Conservation (phyloP, 192 early-diverging fungal species). For the Diversispora epigaea region DNA sequence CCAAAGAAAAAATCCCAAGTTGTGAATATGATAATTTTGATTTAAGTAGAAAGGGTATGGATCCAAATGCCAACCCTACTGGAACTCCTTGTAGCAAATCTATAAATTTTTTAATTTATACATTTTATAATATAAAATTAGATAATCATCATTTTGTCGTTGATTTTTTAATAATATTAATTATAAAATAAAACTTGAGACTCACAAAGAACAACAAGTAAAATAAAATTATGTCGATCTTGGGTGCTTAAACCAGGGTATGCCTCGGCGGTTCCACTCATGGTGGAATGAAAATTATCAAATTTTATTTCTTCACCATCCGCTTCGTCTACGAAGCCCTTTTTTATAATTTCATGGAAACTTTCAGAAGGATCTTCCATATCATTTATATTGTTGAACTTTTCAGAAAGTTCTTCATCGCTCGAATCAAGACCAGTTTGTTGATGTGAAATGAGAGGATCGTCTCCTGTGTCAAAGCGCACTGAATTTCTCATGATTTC, state of each 20-base stretch:
- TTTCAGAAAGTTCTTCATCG: background rate
- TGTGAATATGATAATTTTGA: conserved; percentile 88
- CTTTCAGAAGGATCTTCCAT: background rate
- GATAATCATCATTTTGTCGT: background rate
- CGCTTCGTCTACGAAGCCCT: background rate
- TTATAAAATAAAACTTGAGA: background rate
- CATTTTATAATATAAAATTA: background rate
- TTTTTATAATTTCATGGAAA: background rate
- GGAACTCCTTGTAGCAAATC: conserved; percentile 95
- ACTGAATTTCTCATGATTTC: no score
- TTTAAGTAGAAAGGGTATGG: conserved; percentile 94
- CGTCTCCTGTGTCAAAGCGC: background rate
- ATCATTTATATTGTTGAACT: background rate
- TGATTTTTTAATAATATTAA: background rate
- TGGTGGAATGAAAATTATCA: background rate
- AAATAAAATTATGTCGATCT: conserved; percentile 47
- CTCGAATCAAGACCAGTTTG: background rate
- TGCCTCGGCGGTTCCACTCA: conserved; percentile 5
- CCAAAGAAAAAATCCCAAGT: conserved; percentile 91
- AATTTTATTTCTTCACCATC: conserved; percentile 30
- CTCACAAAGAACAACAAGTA: conserved; percentile 60
- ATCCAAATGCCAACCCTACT: conserved; percentile 86
- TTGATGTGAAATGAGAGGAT: background rate
- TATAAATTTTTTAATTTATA: conserved; percentile 24
- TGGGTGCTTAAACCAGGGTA: conserved; percentile 11